These are phyloP conservation scores for barrel medic (Medicago truncatula) DNA, from an alignment of 306 rosid species.

Conservation along the genomic window MtrunA17r5.0-ANR NC_053042.1:6609501-6610000, in stretches of 20 bases:
- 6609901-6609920: background rate
- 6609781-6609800: no score
- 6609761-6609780: no score
- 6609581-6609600: background rate
- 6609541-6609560: background rate
- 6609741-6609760: no score
- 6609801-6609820: no score
- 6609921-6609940: background rate
- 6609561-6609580: background rate
- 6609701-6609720: background rate
- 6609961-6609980: background rate
- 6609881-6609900: background rate
- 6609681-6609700: background rate
- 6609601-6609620: background rate
- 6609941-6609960: background rate
- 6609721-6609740: background rate
- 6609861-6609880: background rate
- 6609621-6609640: background rate
- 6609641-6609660: background rate
- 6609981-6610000: background rate
- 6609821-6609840: background rate
- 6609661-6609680: background rate
- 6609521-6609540: background rate
- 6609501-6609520: background rate
- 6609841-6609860: background rate